Conservation (phyloP, 768 basidiomycete species). For the Dioszegia crocea region DNA sequence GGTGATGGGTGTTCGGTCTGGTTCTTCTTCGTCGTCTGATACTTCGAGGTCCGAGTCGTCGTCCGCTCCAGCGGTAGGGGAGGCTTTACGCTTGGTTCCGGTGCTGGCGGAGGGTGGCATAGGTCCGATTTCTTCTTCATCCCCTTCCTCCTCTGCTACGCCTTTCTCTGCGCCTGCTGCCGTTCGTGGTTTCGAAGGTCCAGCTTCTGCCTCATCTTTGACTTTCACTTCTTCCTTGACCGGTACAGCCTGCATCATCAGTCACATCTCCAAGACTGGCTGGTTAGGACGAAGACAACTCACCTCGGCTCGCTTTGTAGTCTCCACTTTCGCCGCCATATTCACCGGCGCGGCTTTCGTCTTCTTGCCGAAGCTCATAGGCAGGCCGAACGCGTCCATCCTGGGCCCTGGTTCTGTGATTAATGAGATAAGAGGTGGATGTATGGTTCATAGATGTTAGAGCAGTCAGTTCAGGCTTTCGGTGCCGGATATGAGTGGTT, state of each 20-base stretch:
- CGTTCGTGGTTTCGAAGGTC: constrained; percentile 11
- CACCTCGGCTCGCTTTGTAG: constrained; percentile 43
- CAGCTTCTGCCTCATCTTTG: constrained; percentile 3
- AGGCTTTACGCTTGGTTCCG: constrained; percentile 21
- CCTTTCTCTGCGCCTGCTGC: background rate
- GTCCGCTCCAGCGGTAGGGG: constrained; percentile 30
- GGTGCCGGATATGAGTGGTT: background rate
- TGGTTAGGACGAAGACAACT: background rate
- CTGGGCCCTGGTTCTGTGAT: background rate
- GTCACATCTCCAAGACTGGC: background rate
- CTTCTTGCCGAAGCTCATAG: constrained; percentile 51
- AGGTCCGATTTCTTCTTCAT: constrained; percentile 18
- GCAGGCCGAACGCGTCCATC: constrained; percentile 50
- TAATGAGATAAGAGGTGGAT: background rate
- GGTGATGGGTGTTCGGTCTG: constrained; percentile 71
- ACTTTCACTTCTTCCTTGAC: background rate
- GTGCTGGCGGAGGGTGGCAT: background rate
- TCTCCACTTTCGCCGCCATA: constrained; percentile 41
- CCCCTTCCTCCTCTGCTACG: constrained; percentile 15
- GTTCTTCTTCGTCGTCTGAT: constrained; percentile 23
- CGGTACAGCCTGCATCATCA: background rate
- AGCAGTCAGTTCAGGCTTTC: background rate
- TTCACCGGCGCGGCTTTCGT: constrained; percentile 38
- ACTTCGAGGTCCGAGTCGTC: constrained; percentile 46
- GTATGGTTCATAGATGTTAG: background rate